Evolutionary conservation across 2,329 filamentous ascomycete genomes (phyloP).

Genomic region (Calonectria multiphialidica): DNA sequence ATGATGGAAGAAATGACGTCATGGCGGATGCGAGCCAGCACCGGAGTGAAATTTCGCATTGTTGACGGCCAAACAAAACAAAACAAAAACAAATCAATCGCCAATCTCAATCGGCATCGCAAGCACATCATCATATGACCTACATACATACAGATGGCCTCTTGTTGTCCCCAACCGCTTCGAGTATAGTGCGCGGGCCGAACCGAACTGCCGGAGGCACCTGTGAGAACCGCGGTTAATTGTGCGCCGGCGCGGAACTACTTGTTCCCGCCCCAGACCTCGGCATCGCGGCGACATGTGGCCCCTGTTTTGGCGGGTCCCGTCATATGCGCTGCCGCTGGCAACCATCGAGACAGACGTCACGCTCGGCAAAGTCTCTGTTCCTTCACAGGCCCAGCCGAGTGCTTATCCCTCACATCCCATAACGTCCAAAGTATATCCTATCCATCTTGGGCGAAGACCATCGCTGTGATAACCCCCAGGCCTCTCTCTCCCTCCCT

Average conservation of each 20-base stretch:
- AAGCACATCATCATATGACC: background rate
- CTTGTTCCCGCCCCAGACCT: constrained; percentile 8
- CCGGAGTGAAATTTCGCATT: background rate
- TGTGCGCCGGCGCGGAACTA: constrained; percentile 11
- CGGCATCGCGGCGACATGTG: constrained; percentile 13
- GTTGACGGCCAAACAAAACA: background rate
- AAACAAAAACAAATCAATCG: background rate
- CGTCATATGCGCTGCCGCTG: constrained; percentile 3
- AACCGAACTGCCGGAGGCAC: constrained; percentile 6
- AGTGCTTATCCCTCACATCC: background rate
- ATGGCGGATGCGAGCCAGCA: background rate
- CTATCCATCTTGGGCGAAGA: background rate
- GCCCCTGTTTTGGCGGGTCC: background rate
- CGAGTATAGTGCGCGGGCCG: constrained; percentile 8
- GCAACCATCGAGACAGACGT: background rate
- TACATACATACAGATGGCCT: background rate
- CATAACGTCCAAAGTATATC: background rate
- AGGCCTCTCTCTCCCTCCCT: background rate
- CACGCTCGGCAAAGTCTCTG: background rate
- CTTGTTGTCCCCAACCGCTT: background rate
- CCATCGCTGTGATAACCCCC: background rate
- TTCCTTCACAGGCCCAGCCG: background rate
- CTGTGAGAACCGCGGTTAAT: constrained; percentile 4
- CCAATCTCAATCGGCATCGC: background rate
- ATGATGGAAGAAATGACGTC: background rate